phyloP scores from a whole-genome alignment of 768 basidiomycete species.

The Botryobasidium botryosum region DNA sequence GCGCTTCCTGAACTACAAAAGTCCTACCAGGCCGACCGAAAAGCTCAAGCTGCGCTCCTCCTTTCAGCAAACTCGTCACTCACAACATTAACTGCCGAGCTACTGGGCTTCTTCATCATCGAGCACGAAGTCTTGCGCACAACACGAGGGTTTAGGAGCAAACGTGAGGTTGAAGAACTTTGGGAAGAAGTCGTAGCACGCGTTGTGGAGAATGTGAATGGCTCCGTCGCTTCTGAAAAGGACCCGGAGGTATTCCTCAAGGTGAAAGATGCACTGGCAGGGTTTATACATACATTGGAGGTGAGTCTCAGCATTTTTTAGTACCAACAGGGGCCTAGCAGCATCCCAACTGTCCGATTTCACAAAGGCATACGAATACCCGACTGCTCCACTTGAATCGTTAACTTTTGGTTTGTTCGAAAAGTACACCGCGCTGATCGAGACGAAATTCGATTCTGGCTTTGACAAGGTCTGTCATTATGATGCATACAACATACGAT shows the following conservation, averaged over 20 bases:
- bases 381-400: constrained; percentile 63
- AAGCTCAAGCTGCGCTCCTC: constrained; percentile 94
- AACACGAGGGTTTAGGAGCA: constrained; percentile 76
- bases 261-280: constrained; percentile 68
- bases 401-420: constrained; percentile 83
- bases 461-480: constrained; percentile 66
- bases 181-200: constrained; percentile 77
- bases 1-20: constrained; percentile 77
- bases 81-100: constrained; percentile 70
- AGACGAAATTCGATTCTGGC: constrained; percentile 59
- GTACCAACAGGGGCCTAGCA: neutral
- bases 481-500: too few relatives aligned
- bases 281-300: constrained; percentile 85
- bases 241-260: constrained; percentile 69
- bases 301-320: constrained; percentile 25
- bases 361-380: constrained; percentile 66
- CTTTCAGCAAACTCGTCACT: constrained; percentile 62
- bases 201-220: constrained; percentile 54
- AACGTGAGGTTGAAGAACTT: constrained; percentile 81
- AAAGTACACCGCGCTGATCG: constrained; percentile 68
- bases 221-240: constrained; percentile 51
- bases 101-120: constrained; percentile 95
- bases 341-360: neutral
- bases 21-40: constrained; percentile 94
- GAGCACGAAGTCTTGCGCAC: constrained; percentile 85